Evolutionary conservation across 2,329 filamentous ascomycete species (phyloP).

Genomic region (Cercospora zeae-maydis): DNA sequence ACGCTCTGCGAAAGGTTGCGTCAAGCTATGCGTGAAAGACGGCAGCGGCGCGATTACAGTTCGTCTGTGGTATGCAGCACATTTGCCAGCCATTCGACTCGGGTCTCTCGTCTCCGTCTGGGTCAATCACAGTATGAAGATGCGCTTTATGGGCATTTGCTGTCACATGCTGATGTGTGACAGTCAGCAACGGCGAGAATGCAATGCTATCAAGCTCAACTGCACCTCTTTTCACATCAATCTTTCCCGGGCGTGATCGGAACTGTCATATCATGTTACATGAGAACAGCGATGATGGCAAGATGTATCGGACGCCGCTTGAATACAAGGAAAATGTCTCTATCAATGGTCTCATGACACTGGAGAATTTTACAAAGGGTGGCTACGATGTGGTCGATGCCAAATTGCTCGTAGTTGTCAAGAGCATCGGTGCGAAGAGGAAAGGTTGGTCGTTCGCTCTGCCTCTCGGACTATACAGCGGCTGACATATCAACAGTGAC

Average conservation of each 20-base stretch:
- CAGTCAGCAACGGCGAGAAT: conserved; percentile 48
- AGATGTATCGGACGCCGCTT: conserved; percentile 48
- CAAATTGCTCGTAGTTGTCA: conserved; percentile 57
- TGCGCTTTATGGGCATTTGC: neutral
- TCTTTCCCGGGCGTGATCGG: conserved; percentile 56
- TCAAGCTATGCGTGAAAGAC: conserved; percentile 56
- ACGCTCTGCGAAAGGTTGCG: conserved; percentile 48
- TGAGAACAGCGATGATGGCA: conserved; percentile 45
- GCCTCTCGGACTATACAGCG: neutral
- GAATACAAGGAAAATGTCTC: conserved; percentile 38
- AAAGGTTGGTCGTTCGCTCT: conserved; percentile 35
- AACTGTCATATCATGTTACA: conserved; percentile 55
- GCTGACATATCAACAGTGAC: conserved; percentile 38
- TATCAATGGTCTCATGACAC: conserved; percentile 53
- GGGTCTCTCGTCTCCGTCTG: conserved; percentile 56
- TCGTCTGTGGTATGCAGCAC: conserved; percentile 48
- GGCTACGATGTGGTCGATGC: conserved; percentile 52
- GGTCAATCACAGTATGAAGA: conserved; percentile 47
- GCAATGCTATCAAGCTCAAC: conserved; percentile 40
- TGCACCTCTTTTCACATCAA: conserved; percentile 52
- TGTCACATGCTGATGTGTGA: conserved; percentile 1
- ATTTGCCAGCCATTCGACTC: conserved; percentile 45
- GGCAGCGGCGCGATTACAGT: conserved; percentile 54
- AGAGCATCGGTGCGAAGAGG: conserved; percentile 54
- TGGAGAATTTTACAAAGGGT: conserved; percentile 53